Base-by-base conservation (phyloP, 2,329 filamentous ascomycete species). In the Arthrobotrys musiformis region DNA sequence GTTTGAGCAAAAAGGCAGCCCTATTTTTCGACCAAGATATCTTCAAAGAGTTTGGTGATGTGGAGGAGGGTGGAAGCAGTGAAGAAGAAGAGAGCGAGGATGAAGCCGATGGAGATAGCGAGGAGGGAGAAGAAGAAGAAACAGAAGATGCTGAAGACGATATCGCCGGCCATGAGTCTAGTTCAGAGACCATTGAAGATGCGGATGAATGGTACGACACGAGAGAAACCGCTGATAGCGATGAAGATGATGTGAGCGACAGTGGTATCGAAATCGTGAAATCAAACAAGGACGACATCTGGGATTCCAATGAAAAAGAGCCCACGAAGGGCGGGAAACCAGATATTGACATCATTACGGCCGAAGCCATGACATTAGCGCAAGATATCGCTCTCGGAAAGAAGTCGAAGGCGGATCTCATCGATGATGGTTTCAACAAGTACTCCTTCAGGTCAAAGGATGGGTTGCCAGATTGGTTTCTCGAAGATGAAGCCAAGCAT, bases 301-400 rank as follows among this genome's bases (percentile, higher is more conserved):
- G 91, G 91, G 90, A 92, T 80, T 86, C 79, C 13, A 76, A 89
- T 54, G 86, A 89, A 77, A 88, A 90, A 63, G 89, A 88, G 77
- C 87, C 88, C 63, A 87, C 86, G 78, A 86, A 89, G 68, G 88
- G 92, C 80, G 90, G 90, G 70, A 88, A 87, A 81, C 83, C 84
- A 87, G 94, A 97, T 82, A 97, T 99, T 84, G 93, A 98, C 83
- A 98, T 99, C 81, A 97, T 98, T 82, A 99, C 95, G n/a, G 95
- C 93, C 4, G 95, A 99, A 86, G 95, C 96, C 79, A 99, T 99
- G 95, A 96, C 94, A 0, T 88, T 99, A 15, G 96, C 95, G 0
- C 95, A 98, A 79, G 89, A 93, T 82, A 90, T 99, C 74, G 95
- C 94, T 2, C 93, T 91, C 0, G 94, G 94, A 50, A 88, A 94